Evolutionary conservation across 2,329 filamentous ascomycete genomes (phyloP).

Genomic region (Mariannaea elegans): DNA sequence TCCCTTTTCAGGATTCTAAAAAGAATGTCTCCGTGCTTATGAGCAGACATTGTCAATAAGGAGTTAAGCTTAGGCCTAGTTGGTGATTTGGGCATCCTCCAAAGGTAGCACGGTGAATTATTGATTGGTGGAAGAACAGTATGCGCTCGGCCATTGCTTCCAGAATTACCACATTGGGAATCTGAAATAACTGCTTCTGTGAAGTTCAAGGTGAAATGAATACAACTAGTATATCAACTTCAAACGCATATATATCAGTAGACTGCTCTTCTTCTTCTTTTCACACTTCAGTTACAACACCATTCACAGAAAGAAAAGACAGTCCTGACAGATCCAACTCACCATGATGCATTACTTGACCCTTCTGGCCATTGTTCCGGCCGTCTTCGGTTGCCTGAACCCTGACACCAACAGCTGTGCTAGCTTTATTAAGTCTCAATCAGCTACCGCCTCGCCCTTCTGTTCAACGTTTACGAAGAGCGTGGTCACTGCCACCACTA

Average conservation of each 20-base stretch:
- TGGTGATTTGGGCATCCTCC: neutral
- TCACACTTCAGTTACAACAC: neutral
- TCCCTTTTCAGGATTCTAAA: neutral
- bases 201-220: neutral
- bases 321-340: neutral
- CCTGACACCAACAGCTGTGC: slow-evolving; percentile 4
- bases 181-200: neutral
- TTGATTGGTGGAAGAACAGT: slow-evolving; percentile 12
- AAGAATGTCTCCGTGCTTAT: neutral
- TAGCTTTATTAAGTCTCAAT: slow-evolving; percentile 3
- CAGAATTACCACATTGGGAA: slow-evolving; percentile 2
- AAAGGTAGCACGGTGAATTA: neutral
- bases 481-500: neutral
- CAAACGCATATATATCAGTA: neutral
- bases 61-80: neutral
- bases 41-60: neutral
- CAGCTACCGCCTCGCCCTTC: neutral
- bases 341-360: neutral
- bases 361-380: slow-evolving; percentile 1
- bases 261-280: neutral
- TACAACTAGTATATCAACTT: neutral
- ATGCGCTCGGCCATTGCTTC: neutral
- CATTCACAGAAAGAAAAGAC: neutral
- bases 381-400: neutral
- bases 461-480: slow-evolving; percentile 1